phyloP scores from a whole-genome alignment of 2,329 filamentous ascomycete species.

The Dichotomopilus funicola region DNA sequence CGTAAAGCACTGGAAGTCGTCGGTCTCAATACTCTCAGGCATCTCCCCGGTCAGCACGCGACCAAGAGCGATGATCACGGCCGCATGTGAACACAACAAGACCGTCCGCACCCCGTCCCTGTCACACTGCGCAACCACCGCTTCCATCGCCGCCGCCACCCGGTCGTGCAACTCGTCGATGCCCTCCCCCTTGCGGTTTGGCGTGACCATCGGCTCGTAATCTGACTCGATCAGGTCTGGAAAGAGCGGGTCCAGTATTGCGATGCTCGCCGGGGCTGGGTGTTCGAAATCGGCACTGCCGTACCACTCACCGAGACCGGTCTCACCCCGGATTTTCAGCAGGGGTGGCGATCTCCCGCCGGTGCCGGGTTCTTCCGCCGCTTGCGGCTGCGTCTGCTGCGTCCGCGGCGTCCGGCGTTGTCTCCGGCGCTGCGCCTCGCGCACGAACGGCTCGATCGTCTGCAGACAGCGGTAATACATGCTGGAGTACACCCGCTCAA shows the following conservation, averaged over 20 bases:
- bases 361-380: no score
- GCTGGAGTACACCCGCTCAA: slow-evolving; percentile 74
- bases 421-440: slow-evolving; percentile 11
- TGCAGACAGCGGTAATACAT: slow-evolving; percentile 85
- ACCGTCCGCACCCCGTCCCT: slow-evolving; percentile 61
- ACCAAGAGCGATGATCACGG: slow-evolving; percentile 79
- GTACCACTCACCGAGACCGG: slow-evolving; percentile 78
- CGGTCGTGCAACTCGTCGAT: slow-evolving; percentile 75
- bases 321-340: slow-evolving; percentile 47
- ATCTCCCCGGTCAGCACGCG: slow-evolving; percentile 72
- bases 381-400: no score
- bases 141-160: slow-evolving; percentile 60
- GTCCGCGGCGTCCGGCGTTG: not conserved
- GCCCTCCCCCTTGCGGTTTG: slow-evolving; percentile 69
- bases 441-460: slow-evolving; percentile 66
- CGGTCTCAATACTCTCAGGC: slow-evolving; percentile 62
- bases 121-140: slow-evolving; percentile 69
- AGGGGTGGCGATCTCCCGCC: not conserved
- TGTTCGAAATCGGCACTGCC: slow-evolving; percentile 80
- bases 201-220: slow-evolving; percentile 59
- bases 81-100: slow-evolving; percentile 83
- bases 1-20: slow-evolving; percentile 82
- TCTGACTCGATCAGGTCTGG: slow-evolving; percentile 48
- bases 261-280: slow-evolving; percentile 63
- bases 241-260: slow-evolving; percentile 61